These are phyloP conservation scores for Paecilomyces variotii DNA, from an alignment of 2,329 filamentous ascomycete species.

Conservation along the genomic window DNA sequence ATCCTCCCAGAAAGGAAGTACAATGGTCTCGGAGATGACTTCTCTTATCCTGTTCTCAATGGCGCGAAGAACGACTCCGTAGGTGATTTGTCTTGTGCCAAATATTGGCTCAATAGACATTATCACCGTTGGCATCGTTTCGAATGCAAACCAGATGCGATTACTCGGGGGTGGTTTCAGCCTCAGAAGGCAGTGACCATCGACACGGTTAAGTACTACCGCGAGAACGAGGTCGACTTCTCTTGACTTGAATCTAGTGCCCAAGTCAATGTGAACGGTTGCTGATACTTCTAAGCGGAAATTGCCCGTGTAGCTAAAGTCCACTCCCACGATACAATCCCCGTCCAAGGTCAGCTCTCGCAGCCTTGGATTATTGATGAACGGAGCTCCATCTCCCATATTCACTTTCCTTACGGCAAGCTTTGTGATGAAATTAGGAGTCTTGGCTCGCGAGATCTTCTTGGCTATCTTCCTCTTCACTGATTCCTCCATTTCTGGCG, in stretches of 20 bases:
- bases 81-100: constrained; percentile 90
- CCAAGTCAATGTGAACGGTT: constrained; percentile 86
- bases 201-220: constrained; percentile 72
- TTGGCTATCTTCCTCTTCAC: constrained; percentile 84
- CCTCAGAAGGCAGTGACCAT: constrained; percentile 75
- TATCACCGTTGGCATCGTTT: constrained; percentile 87
- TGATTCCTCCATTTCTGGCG: constrained; percentile 67
- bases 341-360: constrained; percentile 88
- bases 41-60: constrained; percentile 95
- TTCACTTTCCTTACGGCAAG: constrained; percentile 77
- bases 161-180: constrained; percentile 96
- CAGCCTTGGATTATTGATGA: constrained; percentile 79
- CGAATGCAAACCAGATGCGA: constrained; percentile 90
- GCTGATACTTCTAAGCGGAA: constrained; percentile 85
- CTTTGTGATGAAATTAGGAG: constrained; percentile 79
- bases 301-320: constrained; percentile 81
- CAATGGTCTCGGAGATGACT: constrained; percentile 83
- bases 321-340: constrained; percentile 77
- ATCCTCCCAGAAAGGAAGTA: constrained; percentile 94
- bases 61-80: constrained; percentile 79
- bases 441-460: constrained; percentile 90
- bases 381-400: constrained; percentile 77
- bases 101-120: constrained; percentile 94
- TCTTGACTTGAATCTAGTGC: constrained; percentile 76
- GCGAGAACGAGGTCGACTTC: constrained; percentile 86